A percentile compares a stretch with the other conserved stretches of the same genome.
Conservation (phyloP, 805 yeast genomes). For the Yarrowia keelungensis region DNA sequence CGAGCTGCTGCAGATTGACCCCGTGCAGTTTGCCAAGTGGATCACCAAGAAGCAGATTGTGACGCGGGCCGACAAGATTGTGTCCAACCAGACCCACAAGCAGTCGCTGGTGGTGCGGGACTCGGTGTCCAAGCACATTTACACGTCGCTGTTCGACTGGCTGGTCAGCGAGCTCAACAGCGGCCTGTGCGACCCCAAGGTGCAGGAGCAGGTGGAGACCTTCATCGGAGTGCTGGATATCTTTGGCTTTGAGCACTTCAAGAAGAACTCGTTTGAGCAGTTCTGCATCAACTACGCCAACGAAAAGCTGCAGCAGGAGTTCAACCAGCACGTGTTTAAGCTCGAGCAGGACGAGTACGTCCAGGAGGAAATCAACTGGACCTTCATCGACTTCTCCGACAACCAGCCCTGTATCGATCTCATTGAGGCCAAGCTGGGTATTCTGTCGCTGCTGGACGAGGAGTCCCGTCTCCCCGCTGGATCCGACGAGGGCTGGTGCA, state of each 20-base stretch:
- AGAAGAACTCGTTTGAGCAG: slow-evolving; percentile 93
- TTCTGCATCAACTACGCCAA: slow-evolving; percentile 97
- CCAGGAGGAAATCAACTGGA: slow-evolving; percentile 93
- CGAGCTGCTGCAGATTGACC: slow-evolving; percentile 80
- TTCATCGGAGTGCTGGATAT: slow-evolving; percentile 97
- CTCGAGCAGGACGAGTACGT: slow-evolving; percentile 95
- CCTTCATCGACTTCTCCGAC: slow-evolving; percentile 92
- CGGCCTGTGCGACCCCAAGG: slow-evolving; percentile 79
- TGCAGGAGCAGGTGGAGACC: slow-evolving; percentile 63
- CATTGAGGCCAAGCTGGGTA: slow-evolving; percentile 88
- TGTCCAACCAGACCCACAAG: slow-evolving; percentile 77
- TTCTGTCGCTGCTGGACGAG: slow-evolving; percentile 87
- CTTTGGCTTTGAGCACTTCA: slow-evolving; percentile 96
- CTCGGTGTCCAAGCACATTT: slow-evolving; percentile 94
- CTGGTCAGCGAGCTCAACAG: slow-evolving; percentile 81
- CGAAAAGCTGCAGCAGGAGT: slow-evolving; percentile 96
- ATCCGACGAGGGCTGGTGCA: slow-evolving; percentile 88
- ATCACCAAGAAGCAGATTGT: slow-evolving; percentile 87
- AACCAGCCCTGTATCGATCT: slow-evolving; percentile 95
- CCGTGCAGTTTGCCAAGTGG: slow-evolving; percentile 83
- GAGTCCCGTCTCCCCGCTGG: slow-evolving; percentile 96
- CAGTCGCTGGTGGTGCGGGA: slow-evolving; percentile 93
- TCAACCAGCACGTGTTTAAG: slow-evolving; percentile 96
- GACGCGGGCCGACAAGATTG: slow-evolving; percentile 91
- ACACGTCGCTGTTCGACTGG: slow-evolving; percentile 95